phyloP scores from a whole-genome alignment of 1,139 yeast genomes.

The Hansenula sp. region DNA sequence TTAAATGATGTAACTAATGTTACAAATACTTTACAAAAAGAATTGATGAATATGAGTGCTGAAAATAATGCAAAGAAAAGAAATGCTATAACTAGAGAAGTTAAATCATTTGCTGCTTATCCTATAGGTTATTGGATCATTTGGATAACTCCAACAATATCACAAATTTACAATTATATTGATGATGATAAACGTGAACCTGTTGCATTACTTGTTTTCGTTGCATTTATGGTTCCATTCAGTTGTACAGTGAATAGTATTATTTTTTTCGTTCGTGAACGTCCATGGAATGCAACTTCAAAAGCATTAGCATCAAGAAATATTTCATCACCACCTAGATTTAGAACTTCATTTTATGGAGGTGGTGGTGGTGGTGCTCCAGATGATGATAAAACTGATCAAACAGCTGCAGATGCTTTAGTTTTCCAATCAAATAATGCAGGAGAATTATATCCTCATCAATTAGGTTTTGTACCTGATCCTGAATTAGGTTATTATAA shows the following conservation, averaged over 20 bases:
- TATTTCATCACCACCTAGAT: no score
- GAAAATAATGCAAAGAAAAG: conserved; percentile 6
- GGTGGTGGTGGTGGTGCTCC: no score
- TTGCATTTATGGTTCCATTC: conserved; percentile 13
- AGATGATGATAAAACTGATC: no score
- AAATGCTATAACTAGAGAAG: conserved; percentile 12
- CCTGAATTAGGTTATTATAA: not conserved
- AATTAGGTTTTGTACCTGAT: no score
- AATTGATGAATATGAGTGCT: conserved; percentile 12
- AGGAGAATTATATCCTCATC: no score
- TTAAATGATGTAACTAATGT: not conserved
- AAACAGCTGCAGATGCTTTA: no score
- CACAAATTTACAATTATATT: conserved; percentile 10
- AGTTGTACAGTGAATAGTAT: conserved; percentile 16
- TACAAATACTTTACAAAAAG: conserved; percentile 12
- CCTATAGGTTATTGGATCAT: conserved; percentile 18
- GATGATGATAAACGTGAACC: conserved; percentile 5
- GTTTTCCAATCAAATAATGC: no score
- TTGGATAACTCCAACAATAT: conserved; percentile 15
- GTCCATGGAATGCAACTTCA: conserved; percentile 19
- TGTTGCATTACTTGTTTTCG: conserved; percentile 6
- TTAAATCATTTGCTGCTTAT: conserved; percentile 15
- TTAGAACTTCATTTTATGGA: no score
- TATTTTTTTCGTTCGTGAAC: conserved; percentile 17
- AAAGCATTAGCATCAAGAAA: not conserved